phyloP scores from a whole-genome alignment of 352 stramenopile genomes.

The Globisporangium parvum region DNA sequence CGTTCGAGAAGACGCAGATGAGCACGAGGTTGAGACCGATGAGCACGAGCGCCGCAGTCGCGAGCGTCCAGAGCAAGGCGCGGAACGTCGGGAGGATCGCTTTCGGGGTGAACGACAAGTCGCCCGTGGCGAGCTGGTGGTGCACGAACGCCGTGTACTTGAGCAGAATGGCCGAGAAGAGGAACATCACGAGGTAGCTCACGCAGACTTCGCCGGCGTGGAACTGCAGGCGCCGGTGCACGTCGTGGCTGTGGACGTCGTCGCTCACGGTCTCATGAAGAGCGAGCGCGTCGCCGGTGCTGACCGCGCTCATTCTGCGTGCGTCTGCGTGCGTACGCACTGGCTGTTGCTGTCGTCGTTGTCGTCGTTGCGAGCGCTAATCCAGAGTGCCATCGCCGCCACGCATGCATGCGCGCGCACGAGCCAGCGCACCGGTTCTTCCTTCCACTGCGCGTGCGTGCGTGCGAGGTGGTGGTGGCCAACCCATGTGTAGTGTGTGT shows the following conservation, averaged over 20 bases:
- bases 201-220: constrained; percentile 44
- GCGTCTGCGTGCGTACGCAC: too few species aligned
- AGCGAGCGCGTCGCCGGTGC: too few species aligned
- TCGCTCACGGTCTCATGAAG: too few species aligned
- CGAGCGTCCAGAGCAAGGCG: constrained; percentile 46
- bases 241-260: neutral
- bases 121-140: constrained; percentile 28
- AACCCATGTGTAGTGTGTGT: too few species aligned
- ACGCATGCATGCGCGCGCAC: too few species aligned
- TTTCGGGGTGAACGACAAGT: constrained; percentile 37
- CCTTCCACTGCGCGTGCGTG: too few species aligned
- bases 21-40: constrained; percentile 35
- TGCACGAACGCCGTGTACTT: constrained; percentile 40
- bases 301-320: too few species aligned
- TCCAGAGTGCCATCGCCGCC: too few species aligned
- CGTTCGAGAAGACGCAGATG: constrained; percentile 35
- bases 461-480: too few species aligned
- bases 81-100: constrained; percentile 57
- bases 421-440: too few species aligned
- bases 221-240: constrained; percentile 15
- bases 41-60: constrained; percentile 17
- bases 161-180: constrained; percentile 37
- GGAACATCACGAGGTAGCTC: constrained; percentile 52
- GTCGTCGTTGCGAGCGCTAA: too few species aligned
- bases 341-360: too few species aligned